Conservation (phyloP, 2,329 filamentous ascomycete genomes). For the Orbilia oligospora region DNA sequence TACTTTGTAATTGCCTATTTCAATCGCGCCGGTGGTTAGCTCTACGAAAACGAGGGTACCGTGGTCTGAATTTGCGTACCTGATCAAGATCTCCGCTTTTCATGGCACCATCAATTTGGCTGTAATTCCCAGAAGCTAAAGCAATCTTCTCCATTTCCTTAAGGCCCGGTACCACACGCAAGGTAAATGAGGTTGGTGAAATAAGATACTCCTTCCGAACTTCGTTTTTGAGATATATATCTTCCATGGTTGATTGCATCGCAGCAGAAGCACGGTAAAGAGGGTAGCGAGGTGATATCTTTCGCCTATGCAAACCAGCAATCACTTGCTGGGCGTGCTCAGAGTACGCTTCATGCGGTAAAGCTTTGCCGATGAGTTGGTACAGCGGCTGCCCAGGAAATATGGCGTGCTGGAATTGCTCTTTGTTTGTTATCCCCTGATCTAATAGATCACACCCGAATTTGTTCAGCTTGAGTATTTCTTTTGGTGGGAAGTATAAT, state of each 20-base stretch:
- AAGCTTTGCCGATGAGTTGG: constrained; percentile 4
- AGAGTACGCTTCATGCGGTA: constrained; percentile 14
- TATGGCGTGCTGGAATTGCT: constrained; percentile 10
- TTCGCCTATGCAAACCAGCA: not conserved
- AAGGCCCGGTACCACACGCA: not conserved
- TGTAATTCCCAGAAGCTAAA: constrained; percentile 19
- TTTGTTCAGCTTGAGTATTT: constrained; percentile 10
- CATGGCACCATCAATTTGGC: constrained; percentile 21
- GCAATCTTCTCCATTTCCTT: constrained; percentile 4
- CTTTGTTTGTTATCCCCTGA: not conserved
- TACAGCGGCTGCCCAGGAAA: constrained; percentile 29
- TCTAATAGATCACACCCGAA: constrained; percentile 12
- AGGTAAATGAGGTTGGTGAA: not conserved
- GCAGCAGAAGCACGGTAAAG: constrained; percentile 9
- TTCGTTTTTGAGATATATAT: constrained; percentile 32
- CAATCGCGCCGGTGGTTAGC: no score
- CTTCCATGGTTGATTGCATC: constrained; percentile 17
- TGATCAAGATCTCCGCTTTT: constrained; percentile 24
- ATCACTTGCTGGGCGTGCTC: not conserved
- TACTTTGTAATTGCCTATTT: not conserved
- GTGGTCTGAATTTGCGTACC: not conserved
- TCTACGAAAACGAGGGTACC: not conserved
- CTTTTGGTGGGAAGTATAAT: constrained; percentile 42
- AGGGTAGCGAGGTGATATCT: not conserved
- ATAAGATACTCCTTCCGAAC: not conserved